Evolutionary conservation across 2,329 filamentous ascomycete species (phyloP).

Genomic region (Colletotrichum sp.): DNA sequence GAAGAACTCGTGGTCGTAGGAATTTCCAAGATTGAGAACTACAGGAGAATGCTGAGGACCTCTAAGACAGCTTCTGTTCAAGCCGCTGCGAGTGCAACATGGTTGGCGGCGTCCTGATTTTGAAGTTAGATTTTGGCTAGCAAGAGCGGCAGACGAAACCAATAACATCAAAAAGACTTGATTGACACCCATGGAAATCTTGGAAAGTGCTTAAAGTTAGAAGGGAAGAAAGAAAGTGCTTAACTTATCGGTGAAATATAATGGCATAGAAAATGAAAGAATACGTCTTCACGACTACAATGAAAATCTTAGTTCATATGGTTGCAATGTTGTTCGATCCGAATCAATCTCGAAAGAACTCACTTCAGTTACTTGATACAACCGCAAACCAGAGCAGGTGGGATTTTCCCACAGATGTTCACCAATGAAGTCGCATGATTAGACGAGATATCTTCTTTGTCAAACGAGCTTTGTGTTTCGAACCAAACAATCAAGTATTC

Average conservation of each 20-base stretch:
- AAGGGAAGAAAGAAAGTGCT: no score
- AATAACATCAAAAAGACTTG: not conserved
- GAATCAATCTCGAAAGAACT: not conserved
- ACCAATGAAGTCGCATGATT: not conserved
- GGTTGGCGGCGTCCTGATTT: not conserved
- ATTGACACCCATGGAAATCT: not conserved
- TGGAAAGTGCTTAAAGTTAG: not conserved
- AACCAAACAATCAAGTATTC: not conserved
- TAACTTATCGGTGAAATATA: not conserved
- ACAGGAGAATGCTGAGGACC: not conserved
- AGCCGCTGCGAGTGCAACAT: not conserved
- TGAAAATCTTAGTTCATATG: not conserved
- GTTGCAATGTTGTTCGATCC: not conserved
- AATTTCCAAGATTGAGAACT: constrained; percentile 4
- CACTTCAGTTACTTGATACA: not conserved
- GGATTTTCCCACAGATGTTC: not conserved
- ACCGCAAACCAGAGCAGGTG: not conserved
- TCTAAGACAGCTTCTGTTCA: not conserved
- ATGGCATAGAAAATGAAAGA: not conserved
- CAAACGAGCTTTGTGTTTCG: not conserved
- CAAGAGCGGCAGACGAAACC: not conserved
- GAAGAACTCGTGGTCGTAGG: constrained; percentile 6
- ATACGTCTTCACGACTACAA: not conserved
- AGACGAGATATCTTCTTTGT: not conserved
- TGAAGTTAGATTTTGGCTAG: not conserved